Evolutionary conservation across 75 land plant genomes (phyloP).

Genomic region (Larix kaempferi): DNA sequence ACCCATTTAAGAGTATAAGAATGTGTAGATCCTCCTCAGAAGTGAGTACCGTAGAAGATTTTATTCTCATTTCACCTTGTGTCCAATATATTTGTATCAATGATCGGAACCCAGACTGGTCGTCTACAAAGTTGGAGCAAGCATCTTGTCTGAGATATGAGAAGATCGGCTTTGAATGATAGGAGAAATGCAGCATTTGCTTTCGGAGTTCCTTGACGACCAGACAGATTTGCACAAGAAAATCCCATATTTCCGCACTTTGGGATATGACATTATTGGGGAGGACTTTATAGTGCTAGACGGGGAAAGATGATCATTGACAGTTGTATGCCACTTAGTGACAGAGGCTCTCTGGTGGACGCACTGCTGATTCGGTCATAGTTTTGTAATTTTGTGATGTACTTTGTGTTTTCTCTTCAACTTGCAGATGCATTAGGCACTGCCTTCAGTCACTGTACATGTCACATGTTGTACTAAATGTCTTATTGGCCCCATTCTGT

Average conservation of each 20-base stretch:
- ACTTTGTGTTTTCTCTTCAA: too few relatives aligned
- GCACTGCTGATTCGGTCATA: too few relatives aligned
- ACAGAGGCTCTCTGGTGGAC: too few relatives aligned
- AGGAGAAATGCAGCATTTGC: not conserved
- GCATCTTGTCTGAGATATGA: not conserved
- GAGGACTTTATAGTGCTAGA: too few relatives aligned
- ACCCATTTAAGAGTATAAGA: slow-evolving; percentile 1
- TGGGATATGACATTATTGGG: not conserved
- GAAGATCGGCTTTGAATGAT: not conserved
- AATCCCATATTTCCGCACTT: not conserved
- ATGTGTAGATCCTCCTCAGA: not conserved
- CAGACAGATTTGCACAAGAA: not conserved
- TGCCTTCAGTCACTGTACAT: not conserved
- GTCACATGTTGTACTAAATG: not conserved
- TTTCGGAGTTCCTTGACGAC: not conserved
- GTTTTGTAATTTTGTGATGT: too few relatives aligned
- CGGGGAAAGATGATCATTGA: not conserved
- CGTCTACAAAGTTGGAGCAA: not conserved
- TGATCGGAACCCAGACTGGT: not conserved
- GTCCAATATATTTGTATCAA: not conserved
- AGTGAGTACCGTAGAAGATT: not conserved
- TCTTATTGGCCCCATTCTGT: too few relatives aligned
- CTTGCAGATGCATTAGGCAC: too few relatives aligned
- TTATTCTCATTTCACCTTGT: not conserved
- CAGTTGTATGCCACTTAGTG: not conserved